Conservation (phyloP, 176 grass and related monocot species). For the Musa acuminata region DNA sequence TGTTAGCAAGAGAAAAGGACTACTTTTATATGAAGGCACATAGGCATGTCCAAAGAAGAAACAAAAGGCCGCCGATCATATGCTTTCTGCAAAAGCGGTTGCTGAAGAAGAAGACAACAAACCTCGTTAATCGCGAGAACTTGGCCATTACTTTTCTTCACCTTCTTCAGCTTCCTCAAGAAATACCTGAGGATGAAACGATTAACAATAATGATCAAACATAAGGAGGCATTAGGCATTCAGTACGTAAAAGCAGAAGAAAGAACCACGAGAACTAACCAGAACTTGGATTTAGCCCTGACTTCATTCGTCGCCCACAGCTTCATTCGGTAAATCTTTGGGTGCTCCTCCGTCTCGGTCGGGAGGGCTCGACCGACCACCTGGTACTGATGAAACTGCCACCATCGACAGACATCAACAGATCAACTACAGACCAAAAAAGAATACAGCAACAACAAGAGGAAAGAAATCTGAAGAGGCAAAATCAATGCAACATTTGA, state of each 20-base stretch:
- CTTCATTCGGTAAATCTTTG: constrained; percentile 11
- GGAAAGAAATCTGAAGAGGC: no score
- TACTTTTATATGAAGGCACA: not conserved
- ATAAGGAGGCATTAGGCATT: not conserved
- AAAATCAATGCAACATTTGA: no score
- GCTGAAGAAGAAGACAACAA: not conserved
- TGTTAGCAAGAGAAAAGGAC: no score
- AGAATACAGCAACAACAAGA: not conserved
- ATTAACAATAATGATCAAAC: not conserved
- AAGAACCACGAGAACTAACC: not conserved
- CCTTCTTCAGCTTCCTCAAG: constrained; percentile 11
- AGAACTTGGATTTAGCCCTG: constrained; percentile 6
- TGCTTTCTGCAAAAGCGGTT: not conserved
- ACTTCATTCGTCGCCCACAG: constrained; percentile 11
- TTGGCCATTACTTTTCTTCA: constrained; percentile 9
- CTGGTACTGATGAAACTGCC: constrained; percentile 15
- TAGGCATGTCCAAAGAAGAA: not conserved
- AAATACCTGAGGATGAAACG: not conserved
- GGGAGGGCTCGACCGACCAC: constrained; percentile 11
- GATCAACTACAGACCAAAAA: not conserved
- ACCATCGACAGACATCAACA: not conserved
- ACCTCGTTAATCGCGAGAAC: constrained; percentile 3
- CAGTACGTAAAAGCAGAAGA: not conserved
- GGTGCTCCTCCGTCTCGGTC: constrained; percentile 8
- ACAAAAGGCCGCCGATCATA: no score